Conservation (phyloP, 306 rosid species). For the Casuarina cunninghamiana region DNA sequence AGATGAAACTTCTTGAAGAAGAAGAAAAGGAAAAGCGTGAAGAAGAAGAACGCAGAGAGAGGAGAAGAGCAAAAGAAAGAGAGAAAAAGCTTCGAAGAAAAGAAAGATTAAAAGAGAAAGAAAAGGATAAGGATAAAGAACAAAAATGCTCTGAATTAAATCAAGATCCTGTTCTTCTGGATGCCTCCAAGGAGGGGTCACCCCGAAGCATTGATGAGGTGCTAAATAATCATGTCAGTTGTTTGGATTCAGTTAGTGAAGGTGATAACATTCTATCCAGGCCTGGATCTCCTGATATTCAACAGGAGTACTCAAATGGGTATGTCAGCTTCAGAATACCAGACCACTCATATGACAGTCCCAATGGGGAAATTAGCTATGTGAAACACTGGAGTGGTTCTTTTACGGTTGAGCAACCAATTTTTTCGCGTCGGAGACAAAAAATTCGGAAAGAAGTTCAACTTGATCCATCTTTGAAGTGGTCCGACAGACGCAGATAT, state of each 20-base stretch:
- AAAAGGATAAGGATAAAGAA: constrained; percentile 75
- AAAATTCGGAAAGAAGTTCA: constrained; percentile 70
- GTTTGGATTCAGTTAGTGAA: constrained; percentile 50
- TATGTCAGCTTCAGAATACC: constrained; percentile 41
- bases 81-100: constrained; percentile 93
- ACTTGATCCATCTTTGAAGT: constrained; percentile 58
- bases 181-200: constrained; percentile 61
- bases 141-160: constrained; percentile 49
- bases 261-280: constrained; percentile 45
- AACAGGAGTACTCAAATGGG: constrained; percentile 50
- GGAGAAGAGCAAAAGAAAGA: constrained; percentile 85
- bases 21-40: constrained; percentile 99
- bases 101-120: constrained; percentile 95
- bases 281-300: constrained; percentile 58
- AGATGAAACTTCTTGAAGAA: constrained; percentile 99
- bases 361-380: constrained; percentile 49
- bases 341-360: constrained; percentile 44
- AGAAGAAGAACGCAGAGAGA: constrained; percentile 97
- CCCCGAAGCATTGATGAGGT: constrained; percentile 56
- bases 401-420: constrained; percentile 60
- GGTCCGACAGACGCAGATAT: constrained; percentile 69
- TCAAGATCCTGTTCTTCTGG: constrained; percentile 42
- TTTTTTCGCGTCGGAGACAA: constrained; percentile 51
- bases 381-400: constrained; percentile 50
- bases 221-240: constrained; percentile 48